phyloP scores from a whole-genome alignment of 2,329 filamentous ascomycete species.

The Paecilomyces niveus region DNA sequence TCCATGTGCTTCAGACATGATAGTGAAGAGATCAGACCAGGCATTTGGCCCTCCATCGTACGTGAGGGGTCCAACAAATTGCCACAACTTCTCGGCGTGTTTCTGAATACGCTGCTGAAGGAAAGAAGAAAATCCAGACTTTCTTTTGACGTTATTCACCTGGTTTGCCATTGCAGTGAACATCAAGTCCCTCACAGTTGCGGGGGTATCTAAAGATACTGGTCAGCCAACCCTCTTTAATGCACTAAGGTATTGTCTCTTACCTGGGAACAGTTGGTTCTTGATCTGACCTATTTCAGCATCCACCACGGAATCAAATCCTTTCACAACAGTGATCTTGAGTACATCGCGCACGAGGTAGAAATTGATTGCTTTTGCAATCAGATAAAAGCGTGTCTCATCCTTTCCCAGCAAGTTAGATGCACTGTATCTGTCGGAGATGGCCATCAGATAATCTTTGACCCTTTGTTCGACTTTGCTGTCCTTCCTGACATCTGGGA shows the following conservation, averaged over 20 bases:
- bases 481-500: constrained; percentile 10
- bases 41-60: constrained; percentile 6
- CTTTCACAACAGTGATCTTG: constrained; percentile 15
- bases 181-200: constrained; percentile 12
- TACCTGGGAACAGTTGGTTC: constrained; percentile 13
- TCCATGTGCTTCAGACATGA: constrained; percentile 21
- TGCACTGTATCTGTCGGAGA: constrained; percentile 8
- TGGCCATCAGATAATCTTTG: constrained; percentile 14
- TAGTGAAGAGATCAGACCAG: constrained; percentile 12
- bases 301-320: constrained; percentile 15
- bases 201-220: constrained; percentile 11
- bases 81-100: constrained; percentile 14
- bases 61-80: constrained; percentile 15
- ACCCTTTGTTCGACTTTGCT: constrained; percentile 8
- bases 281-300: constrained; percentile 14
- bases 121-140: constrained; percentile 18
- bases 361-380: constrained; percentile 22
- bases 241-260: background rate
- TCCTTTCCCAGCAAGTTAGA: constrained; percentile 15
- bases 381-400: constrained; percentile 13
- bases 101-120: constrained; percentile 10
- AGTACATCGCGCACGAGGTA: constrained; percentile 17
- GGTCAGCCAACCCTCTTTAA: background rate
- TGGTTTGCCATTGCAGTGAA: constrained; percentile 13
- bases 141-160: constrained; percentile 11